These are phyloP conservation scores for Coemansia sp. DNA, from an alignment of 192 early-diverging fungal genomes.

Conservation along the genomic window DNA sequence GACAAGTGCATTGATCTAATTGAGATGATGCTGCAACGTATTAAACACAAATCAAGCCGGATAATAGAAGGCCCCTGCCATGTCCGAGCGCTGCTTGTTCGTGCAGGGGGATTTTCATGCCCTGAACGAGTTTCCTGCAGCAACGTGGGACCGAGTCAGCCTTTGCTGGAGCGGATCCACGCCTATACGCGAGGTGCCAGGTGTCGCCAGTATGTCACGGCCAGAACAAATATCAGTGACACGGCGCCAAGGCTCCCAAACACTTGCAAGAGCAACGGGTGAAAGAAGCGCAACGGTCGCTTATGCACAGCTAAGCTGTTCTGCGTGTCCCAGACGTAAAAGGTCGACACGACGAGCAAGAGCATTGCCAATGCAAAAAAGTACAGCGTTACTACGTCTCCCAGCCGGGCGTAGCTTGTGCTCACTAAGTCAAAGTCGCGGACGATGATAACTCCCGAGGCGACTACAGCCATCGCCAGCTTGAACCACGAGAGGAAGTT, in stretches of 20 bases:
- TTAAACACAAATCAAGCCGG: background rate
- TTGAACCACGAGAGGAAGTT: constrained; percentile 55
- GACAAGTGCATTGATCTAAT: no score
- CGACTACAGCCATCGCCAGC: constrained; percentile 28
- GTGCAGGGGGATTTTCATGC: background rate
- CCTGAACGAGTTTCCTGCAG: background rate
- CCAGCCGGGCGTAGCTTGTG: constrained; percentile 5
- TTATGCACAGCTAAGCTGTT: constrained; percentile 12
- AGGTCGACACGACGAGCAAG: constrained; percentile 20
- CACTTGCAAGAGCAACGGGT: constrained; percentile 24
- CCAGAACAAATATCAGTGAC: constrained; percentile 40
- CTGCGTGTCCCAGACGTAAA: constrained; percentile 26
- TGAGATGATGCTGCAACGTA: background rate
- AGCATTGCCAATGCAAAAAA: constrained; percentile 26
- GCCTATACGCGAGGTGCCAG: background rate
- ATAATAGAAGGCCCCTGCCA: background rate
- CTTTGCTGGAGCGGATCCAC: background rate
- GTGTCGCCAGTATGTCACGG: constrained; percentile 10
- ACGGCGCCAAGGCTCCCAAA: constrained; percentile 25
- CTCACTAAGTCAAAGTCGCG: constrained; percentile 7
- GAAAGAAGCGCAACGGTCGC: constrained; percentile 25
- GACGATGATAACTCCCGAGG: constrained; percentile 24
- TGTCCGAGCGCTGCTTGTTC: background rate
- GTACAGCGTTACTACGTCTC: constrained; percentile 17
- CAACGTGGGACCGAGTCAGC: background rate